These are phyloP conservation scores for Emmonsiellopsis sp. DNA, from an alignment of 2,329 filamentous ascomycete genomes.

Conservation along the genomic window DNA sequence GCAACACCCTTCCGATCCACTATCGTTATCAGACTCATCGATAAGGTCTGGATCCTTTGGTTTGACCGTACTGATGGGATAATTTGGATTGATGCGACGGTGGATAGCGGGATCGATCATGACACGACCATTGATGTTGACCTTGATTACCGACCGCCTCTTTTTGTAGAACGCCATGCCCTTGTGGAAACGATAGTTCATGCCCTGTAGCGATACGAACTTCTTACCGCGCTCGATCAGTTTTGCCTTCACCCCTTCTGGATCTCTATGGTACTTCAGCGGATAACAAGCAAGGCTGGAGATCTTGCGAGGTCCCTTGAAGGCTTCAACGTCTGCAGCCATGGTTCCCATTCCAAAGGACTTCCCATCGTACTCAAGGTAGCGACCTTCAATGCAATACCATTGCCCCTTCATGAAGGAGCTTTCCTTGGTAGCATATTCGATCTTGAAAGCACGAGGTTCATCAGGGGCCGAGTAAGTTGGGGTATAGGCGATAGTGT, in stretches of 20 bases:
- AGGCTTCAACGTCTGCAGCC: constrained; percentile 59
- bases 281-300: constrained; percentile 69
- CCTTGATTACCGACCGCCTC: constrained; percentile 63
- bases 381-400: constrained; percentile 64
- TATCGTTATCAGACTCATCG: constrained; percentile 32
- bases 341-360: constrained; percentile 67
- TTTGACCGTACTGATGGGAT: constrained; percentile 64
- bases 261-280: constrained; percentile 67
- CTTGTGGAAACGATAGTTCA: constrained; percentile 73
- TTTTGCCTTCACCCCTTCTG: constrained; percentile 52
- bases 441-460: constrained; percentile 72
- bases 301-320: constrained; percentile 76
- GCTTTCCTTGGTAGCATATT: constrained; percentile 60
- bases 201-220: constrained; percentile 70
- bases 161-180: constrained; percentile 80
- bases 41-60: constrained; percentile 59
- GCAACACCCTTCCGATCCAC: constrained; percentile 33
- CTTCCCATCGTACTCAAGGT: constrained; percentile 84
- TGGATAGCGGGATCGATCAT: constrained; percentile 83
- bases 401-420: constrained; percentile 63
- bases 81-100: constrained; percentile 77
- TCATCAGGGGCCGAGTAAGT: constrained; percentile 71
- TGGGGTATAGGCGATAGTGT: constrained; percentile 65
- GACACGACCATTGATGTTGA: constrained; percentile 76
- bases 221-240: constrained; percentile 75